Evolutionary conservation across 1,284 basidiomycete genomes (phyloP).

Genomic region (Athelia sp.): DNA sequence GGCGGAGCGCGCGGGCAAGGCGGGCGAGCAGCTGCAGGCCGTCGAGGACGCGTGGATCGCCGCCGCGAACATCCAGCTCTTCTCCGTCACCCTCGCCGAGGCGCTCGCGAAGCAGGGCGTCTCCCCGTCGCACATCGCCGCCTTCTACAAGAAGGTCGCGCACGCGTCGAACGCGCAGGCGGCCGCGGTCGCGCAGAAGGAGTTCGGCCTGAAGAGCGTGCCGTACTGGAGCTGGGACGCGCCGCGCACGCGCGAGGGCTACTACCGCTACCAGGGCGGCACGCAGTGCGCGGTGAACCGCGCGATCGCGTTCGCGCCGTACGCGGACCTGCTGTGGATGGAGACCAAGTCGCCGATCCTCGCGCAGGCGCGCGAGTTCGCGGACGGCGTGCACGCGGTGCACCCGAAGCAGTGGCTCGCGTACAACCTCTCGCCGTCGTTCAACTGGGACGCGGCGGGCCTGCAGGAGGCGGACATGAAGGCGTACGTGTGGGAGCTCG

Average conservation of each 20-base stretch:
- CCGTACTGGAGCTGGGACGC: slow-evolving; percentile 94
- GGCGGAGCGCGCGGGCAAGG: slow-evolving; percentile 79
- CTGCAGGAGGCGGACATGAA: slow-evolving; percentile 85
- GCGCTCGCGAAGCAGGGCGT: slow-evolving; percentile 69
- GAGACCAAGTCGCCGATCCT: slow-evolving; percentile 98
- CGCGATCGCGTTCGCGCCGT: slow-evolving; percentile 89
- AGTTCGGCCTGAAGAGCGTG: slow-evolving; percentile 70
- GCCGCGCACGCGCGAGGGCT: slow-evolving; percentile 92
- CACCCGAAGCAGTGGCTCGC: slow-evolving; percentile 89
- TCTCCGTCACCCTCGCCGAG: slow-evolving; percentile 69
- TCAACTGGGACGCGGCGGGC: slow-evolving; percentile 93
- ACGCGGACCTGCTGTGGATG: slow-evolving; percentile 94
- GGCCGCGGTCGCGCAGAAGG: slow-evolving; percentile 71
- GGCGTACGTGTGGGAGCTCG: slow-evolving; percentile 89
- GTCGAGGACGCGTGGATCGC: slow-evolving; percentile 87
- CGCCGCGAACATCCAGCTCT: slow-evolving; percentile 76
- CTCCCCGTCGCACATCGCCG: slow-evolving; percentile 38
- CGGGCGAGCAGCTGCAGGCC: slow-evolving; percentile 76
- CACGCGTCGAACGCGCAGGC: slow-evolving; percentile 70
- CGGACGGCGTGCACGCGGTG: slow-evolving; percentile 78
- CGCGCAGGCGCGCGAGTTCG: slow-evolving; percentile 90
- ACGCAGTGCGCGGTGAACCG: slow-evolving; percentile 94
- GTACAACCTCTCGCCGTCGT: slow-evolving; percentile 91
- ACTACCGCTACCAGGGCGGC: slow-evolving; percentile 95
- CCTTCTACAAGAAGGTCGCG: slow-evolving; percentile 57